Base-by-base conservation (phyloP, 192 early-diverging fungal species). In the Fimicolochytrium jonesii region DNA sequence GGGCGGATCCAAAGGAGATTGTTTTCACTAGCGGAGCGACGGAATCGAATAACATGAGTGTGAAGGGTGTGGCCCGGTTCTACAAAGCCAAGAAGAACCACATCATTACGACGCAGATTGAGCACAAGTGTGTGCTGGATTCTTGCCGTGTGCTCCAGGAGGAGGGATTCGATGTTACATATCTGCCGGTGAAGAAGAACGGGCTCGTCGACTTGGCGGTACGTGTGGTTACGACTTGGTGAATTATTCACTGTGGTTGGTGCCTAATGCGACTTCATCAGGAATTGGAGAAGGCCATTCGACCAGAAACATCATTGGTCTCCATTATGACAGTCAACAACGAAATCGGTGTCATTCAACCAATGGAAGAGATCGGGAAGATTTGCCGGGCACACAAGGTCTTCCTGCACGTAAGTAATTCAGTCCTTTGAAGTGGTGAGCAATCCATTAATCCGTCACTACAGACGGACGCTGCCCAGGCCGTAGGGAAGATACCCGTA, bases 311-410 rank as follows among this genome's bases (percentile, higher is more conserved):
- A 13, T 81, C 84, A 7, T 69, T 98, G 49, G 92, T 95, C 23
- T 95, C 92, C 4, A 86, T 95, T 66, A 98, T 98, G 95, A 80
- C 92, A 6, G 93, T 98, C 28, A 98, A 98, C 70, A 98, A 98
- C 74, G 95, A 98, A 73, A 98, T 98, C 69, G 95, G 95, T 53
- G 93, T 98, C 15, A 85, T 93, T 43, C 95, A 98, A 73, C 92
- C 94, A 23, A 71, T 98, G 55, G 84, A 70, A 35, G 92, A 91
- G 62, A 95, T 98, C 78, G 95, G 92, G 33, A 77, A 75, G 35
- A 70, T 98, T 28, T 95, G 93, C 76, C 85, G 90, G 28, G 75
- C 78, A 26, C 87, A 87, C 55, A 93, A 93, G 70, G 77, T 98
- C 25, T 98, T 96, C 59, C 94, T 98, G 77, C 94, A 97, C 46